Evolutionary conservation across 1,284 basidiomycete genomes (phyloP), one percentile per base, ranked within the genome.

Genomic region (Rhodotorula sp.): DNA sequence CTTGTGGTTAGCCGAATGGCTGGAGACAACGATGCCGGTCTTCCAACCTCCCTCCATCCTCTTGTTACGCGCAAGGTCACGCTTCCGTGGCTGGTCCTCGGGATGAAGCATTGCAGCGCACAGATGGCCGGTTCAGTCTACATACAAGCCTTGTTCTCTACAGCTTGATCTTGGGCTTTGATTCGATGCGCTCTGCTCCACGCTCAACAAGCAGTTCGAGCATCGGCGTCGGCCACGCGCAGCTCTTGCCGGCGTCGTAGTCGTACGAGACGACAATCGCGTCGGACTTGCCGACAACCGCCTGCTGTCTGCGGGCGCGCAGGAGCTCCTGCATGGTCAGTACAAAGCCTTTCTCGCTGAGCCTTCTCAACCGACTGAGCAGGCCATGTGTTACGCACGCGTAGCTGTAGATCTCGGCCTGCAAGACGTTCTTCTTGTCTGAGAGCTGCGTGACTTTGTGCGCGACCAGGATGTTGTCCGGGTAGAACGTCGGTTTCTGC

Each of bases 401-500:
- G 57, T 71, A 75, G 9, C 50, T 57, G 59, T 68, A 75, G n/a
- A 75, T 58, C 34, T 19, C 57, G 3, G 54, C 46, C 25, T 73
- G 66, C 44, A 70, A 48, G 25, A 68, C 45, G 46, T 73, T 64
- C 58, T 75, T 75, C 23, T 64, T 48, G 2, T 23, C 27, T 0
- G 59, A 56, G 59, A 67, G 50, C 12, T 64, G 34, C 4, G 44
- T 9, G 2, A 62, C 59, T 46, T 61, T 66, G 62, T 75, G 74
- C 27, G 66, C 52, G 27, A 75, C 56, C 13, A 71, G 41, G 23
- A 75, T 53, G 8, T 64, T 66, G 60, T 75, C 74, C 5, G 73
- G 73, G 27, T 62, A 54, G 48, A 72, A 70, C 10, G 66, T 58
- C 10, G 73, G 68, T 52, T 48, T 44, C 70, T 72, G 44, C 8